phyloP scores from a whole-genome alignment of 306 rosid genomes.

The Pterocarpus santalinus region DNA sequence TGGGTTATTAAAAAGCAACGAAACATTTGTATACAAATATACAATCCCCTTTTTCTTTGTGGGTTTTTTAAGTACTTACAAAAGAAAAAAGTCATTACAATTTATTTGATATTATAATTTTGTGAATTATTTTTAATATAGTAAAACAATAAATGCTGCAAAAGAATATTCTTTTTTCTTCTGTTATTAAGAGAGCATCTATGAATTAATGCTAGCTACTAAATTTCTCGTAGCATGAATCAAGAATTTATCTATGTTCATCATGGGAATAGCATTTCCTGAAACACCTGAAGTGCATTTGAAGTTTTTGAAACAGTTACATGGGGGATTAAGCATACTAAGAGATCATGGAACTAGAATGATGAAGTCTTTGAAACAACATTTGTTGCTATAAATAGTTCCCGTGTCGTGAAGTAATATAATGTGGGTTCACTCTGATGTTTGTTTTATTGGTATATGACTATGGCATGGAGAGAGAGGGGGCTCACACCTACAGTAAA shows the following conservation, averaged over 20 bases:
- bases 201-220: too few relatives aligned
- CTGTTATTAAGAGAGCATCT: not conserved
- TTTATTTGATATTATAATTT: too few relatives aligned
- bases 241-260: not conserved
- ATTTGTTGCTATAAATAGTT: conserved; percentile 30
- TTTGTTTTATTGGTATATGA: conserved; percentile 25
- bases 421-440: conserved; percentile 10
- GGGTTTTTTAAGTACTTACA: not conserved
- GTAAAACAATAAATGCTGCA: too few relatives aligned
- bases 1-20: too few relatives aligned
- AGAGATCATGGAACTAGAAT: conserved; percentile 43
- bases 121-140: too few relatives aligned
- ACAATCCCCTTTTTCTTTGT: not conserved
- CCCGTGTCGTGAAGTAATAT: conserved; percentile 44
- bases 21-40: not conserved
- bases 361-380: conserved; percentile 9
- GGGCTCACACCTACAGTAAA: conserved; percentile 46
- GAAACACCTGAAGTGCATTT: conserved; percentile 37
- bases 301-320: conserved; percentile 20
- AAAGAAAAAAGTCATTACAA: not conserved
- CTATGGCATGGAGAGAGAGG: conserved; percentile 9
- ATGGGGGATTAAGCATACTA: not conserved
- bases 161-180: too few relatives aligned
- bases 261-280: conserved; percentile 33
- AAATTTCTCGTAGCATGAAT: not conserved